Conservation (phyloP, 257 asterid genomes). For the Linaria vulgaris region DNA sequence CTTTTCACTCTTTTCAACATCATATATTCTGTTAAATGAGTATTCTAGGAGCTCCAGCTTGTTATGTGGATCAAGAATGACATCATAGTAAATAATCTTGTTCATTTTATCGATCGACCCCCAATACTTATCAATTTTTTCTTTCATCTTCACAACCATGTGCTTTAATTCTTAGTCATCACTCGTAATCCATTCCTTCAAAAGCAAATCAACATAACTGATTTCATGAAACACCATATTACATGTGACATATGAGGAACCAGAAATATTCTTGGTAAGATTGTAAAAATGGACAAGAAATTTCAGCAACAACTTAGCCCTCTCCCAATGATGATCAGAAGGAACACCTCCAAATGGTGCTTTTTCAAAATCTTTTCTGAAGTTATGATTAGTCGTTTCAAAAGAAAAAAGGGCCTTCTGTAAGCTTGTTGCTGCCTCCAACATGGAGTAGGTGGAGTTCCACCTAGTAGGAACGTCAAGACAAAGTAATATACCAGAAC, state of each 20-base stretch:
- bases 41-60: not conserved
- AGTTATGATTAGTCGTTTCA: not conserved
- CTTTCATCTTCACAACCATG: constrained; percentile 1
- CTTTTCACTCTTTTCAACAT: not conserved
- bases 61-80: constrained; percentile 8
- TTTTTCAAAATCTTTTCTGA: not conserved
- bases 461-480: too few relatives aligned
- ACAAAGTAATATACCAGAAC: not conserved
- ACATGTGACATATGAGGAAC: too few relatives aligned
- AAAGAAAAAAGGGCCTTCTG: not conserved
- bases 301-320: too few relatives aligned
- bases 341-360: not conserved
- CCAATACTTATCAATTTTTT: constrained; percentile 15
- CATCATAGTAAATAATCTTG: not conserved
- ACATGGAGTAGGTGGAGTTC: too few relatives aligned
- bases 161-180: not conserved
- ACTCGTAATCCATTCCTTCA: not conserved
- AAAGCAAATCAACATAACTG: not conserved
- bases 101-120: too few relatives aligned
- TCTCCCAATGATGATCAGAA: too few relatives aligned
- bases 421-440: not conserved
- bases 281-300: too few relatives aligned
- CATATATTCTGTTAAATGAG: not conserved
- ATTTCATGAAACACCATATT: constrained; percentile 4
- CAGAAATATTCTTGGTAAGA: too few relatives aligned